Evolutionary conservation across 1,139 yeast species (phyloP), one percentile per base, ranked within the genome.

Genomic region (Suzukiozyma palmioleophila): DNA sequence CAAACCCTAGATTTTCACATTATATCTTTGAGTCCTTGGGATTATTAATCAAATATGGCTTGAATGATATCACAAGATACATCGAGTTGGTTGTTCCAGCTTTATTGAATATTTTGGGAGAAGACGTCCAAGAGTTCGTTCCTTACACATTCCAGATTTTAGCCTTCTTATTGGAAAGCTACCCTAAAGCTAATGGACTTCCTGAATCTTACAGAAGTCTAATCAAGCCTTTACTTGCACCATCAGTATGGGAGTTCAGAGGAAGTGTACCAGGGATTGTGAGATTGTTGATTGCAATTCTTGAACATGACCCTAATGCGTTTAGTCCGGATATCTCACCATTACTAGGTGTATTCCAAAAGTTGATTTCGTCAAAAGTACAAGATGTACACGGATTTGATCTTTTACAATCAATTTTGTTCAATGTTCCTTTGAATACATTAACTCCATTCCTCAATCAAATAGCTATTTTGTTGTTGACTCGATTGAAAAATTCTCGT

Each of bases 221-320:
- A 39, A 73, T 88, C 24, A 80, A 79, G 48, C 98, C 98, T 0
- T 68, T 94, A 30, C 69, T 94, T 57, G 78, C 96, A 2, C 97
- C 98, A 13, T 62, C 81, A 6, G 81, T 89, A 32, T 94, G 98
- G 98, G 97, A 92, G 57, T 79, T 79, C 43, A 76, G 81, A 50
- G 98, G 98, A 16, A 92, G 92, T 53, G 80, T 90, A 33, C 98
- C 98, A 1, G 97, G 97, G 3, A 78, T 92, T 15, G 84, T 95
- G 0, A 76, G 96, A 49, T 69, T 92, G 40, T 65, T 94, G 39
- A 76, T 81, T 42, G 81, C 90, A 3, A 81, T 92, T 26, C 69
- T 92, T 32, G 68, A 69, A 33, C 81, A 76, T 37, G 89, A 88
- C 41, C 75, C 83, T 2, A 44, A 59, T 1, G 64, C 71, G 0